Evolutionary conservation across 208 protist species (phyloP), one percentile per base, ranked within the genome.

Genomic region (Crithidia fasciculata): DNA sequence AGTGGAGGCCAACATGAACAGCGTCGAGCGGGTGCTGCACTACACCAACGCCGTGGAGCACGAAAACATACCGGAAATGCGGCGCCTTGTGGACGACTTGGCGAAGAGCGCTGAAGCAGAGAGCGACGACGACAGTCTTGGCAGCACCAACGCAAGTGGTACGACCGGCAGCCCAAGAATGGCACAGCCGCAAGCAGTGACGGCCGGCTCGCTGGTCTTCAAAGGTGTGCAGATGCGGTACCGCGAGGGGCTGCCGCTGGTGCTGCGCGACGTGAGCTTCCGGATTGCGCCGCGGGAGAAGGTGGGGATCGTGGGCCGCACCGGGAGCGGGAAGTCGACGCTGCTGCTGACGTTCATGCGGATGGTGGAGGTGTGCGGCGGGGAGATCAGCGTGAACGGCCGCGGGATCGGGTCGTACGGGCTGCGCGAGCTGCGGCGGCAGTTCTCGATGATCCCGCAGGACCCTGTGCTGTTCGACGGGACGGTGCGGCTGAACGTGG

Each of bases 311-410:
- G 88, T 96, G 41, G 95, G 95, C 19, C 81, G 87, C 61, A 95
- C 93, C 19, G 95, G 95, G 18, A 87, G 81, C 59, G 93, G 93
- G 52, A 97, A 97, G 84, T 92, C 88, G 57, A 90, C 92, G 61
- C 81, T 97, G 64, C 58, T 96, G 73, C 71, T 89, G 63, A 83
- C 88, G 45, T 78, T 96, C 55, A 59, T 95, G 76, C 82, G 90
- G 55, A 67, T 95, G 74, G 77, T 96, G 57, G 80, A 90, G 8
- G 78, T 84, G 13, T 82, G 81, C 69, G 81, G 81, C 13, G 90
- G 90, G 39, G 66, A 60, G 49, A 84, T 95, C 36, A 50, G 76
- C 37, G 75, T 95, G 50, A 69, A 73, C 58, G 85, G 82, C 15
- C 71, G 73, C 19, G 69, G 70, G 37, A 81, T 83, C n/a, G 62